Percentiles rank a stretch among this genome's conserved stretches.
Evolutionary conservation across 345 rosid genomes (phyloP).

Genomic region (Diplotaxis tenuifolia): DNA sequence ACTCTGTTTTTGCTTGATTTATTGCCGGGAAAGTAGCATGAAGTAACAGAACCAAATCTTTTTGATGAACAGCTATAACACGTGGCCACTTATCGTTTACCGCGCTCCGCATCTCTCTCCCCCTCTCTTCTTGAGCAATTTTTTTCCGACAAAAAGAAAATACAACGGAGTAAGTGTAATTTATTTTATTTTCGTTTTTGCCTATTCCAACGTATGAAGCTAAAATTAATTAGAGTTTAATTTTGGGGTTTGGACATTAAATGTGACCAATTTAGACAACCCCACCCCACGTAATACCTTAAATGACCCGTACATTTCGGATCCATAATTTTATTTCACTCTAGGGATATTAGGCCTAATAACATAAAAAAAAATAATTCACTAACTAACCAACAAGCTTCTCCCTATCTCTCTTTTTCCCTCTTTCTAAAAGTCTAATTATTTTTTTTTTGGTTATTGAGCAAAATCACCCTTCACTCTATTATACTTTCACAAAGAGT

Average conservation of each 20-base stretch:
- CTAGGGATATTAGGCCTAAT: too few species aligned
- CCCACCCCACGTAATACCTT: slow-evolving; percentile 25
- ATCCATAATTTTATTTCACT: slow-evolving; percentile 14
- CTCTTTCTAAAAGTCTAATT: too few species aligned
- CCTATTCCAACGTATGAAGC: slow-evolving; percentile 22
- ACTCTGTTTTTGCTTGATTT: not conserved
- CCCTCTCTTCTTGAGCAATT: slow-evolving; percentile 2
- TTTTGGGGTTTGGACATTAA: slow-evolving; percentile 22
- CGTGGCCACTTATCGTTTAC: slow-evolving; percentile 33
- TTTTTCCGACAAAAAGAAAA: slow-evolving; percentile 12
- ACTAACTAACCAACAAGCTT: too few species aligned
- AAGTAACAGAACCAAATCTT: slow-evolving; percentile 23
- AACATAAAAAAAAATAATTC: too few species aligned
- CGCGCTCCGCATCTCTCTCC: slow-evolving; percentile 31
- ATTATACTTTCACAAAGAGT: too few species aligned
- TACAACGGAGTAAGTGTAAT: not conserved
- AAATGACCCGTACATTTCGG: slow-evolving; percentile 35
- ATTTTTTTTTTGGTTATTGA: too few species aligned
- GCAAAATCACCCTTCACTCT: too few species aligned
- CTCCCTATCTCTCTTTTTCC: too few species aligned
- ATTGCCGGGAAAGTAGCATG: slow-evolving; percentile 22
- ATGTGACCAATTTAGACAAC: slow-evolving; percentile 18
- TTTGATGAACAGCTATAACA: slow-evolving; percentile 1
- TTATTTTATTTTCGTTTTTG: not conserved
- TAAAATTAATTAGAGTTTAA: not conserved